Conservation (phyloP, 2,329 filamentous ascomycete species). For the Rhynchosporium secalis region DNA sequence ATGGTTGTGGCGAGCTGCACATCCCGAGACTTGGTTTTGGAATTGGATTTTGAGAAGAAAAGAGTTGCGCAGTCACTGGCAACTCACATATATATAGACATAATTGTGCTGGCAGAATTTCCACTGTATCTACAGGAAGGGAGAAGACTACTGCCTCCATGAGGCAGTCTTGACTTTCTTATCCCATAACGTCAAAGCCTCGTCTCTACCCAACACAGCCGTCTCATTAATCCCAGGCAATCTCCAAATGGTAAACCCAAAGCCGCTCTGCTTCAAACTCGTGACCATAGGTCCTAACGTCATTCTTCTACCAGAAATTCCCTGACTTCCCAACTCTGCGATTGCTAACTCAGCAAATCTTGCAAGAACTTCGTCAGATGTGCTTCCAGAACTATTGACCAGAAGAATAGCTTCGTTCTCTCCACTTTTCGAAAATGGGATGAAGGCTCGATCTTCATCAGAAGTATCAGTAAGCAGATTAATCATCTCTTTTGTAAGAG, state of each 20-base stretch:
- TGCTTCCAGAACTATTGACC: slow-evolving; percentile 33
- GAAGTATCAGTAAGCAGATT: slow-evolving; percentile 29
- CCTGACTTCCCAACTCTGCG: slow-evolving; percentile 27
- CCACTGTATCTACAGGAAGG: too few species aligned
- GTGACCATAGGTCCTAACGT: slow-evolving; percentile 35
- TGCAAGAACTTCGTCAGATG: slow-evolving; percentile 34
- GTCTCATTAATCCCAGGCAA: slow-evolving; percentile 27
- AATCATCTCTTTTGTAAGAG: slow-evolving; percentile 32
- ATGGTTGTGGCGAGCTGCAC: slow-evolving; percentile 18
- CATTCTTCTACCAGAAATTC: slow-evolving; percentile 28
- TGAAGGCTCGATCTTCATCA: slow-evolving; percentile 32
- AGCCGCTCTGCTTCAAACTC: slow-evolving; percentile 36
- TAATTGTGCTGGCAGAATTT: too few species aligned
- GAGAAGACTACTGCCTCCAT: slow-evolving; percentile 30
- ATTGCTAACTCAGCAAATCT: slow-evolving; percentile 34
- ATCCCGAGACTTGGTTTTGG: neutral
- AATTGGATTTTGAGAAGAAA: too few species aligned
- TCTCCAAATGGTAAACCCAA: slow-evolving; percentile 34
- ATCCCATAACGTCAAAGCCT: slow-evolving; percentile 33
- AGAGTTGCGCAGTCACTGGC: neutral
- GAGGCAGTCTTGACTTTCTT: slow-evolving; percentile 29
- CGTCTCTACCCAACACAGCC: slow-evolving; percentile 24
- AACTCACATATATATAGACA: too few species aligned
- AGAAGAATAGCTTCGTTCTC: slow-evolving; percentile 32
- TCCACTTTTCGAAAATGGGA: slow-evolving; percentile 26